A percentile compares a stretch with the other conserved stretches of the same genome.
Evolutionary conservation across 2,329 filamentous ascomycete species (phyloP).

Genomic region (Verticillium dahliae): DNA sequence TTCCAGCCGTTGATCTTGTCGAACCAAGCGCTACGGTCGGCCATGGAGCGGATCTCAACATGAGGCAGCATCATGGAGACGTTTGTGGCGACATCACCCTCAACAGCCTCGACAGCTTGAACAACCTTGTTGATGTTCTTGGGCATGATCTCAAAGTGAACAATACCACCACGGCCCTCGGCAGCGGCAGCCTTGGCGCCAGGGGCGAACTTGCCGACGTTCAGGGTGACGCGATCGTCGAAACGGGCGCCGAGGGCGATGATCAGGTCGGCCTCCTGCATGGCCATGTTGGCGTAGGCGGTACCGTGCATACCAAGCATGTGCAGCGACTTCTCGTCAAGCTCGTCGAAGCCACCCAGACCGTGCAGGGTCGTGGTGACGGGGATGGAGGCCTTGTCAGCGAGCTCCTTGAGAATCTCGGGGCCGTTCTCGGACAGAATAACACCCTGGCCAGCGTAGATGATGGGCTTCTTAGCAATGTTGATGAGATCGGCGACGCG

Average conservation of each 20-base stretch:
- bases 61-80: conserved; percentile 68
- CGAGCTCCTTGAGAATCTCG: conserved; percentile 72
- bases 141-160: conserved; percentile 97
- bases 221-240: conserved; percentile 87
- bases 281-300: conserved; percentile 95
- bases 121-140: conserved; percentile 99
- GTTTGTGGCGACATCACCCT: conserved; percentile 84
- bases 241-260: conserved; percentile 91
- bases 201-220: conserved; percentile 81
- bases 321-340: conserved; percentile 88
- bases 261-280: conserved; percentile 94
- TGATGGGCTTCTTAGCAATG: conserved; percentile 84
- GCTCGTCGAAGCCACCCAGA: conserved; percentile 85
- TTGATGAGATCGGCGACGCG: conserved; percentile 81
- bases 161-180: conserved; percentile 84
- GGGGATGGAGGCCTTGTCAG: conserved; percentile 85
- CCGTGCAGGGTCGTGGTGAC: conserved; percentile 95
- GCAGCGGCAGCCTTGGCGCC: conserved; percentile 76
- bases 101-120: conserved; percentile 89
- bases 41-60: conserved; percentile 54
- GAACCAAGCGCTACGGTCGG: conserved; percentile 78
- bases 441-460: conserved; percentile 91
- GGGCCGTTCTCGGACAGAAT: conserved; percentile 74
- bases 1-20: conserved; percentile 88
- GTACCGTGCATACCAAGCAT: conserved; percentile 99